Percentiles rank a stretch among this genome's conserved stretches.
These are phyloP conservation scores for Rehmannia glutinosa DNA, from an alignment of 257 asterid species.

Conservation along the genomic window DNA sequence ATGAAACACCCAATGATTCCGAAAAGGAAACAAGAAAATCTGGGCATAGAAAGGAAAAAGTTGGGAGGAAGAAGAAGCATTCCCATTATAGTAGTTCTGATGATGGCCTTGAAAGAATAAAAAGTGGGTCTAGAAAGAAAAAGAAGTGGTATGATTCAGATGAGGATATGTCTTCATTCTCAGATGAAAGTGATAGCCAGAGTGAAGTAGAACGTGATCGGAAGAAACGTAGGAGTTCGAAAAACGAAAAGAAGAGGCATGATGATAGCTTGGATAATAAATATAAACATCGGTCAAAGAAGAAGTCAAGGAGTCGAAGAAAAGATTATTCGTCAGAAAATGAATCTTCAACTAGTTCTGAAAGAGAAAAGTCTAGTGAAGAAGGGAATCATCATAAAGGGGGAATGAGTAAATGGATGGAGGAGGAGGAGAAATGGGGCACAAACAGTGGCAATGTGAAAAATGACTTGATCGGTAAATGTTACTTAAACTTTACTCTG, in stretches of 20 bases:
- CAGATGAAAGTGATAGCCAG: conserved; percentile 42
- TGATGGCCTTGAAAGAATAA: conserved; percentile 54
- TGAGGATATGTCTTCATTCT: conserved; percentile 54
- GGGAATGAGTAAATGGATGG: conserved; percentile 24
- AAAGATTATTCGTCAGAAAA: conserved; percentile 33
- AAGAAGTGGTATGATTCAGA: conserved; percentile 87
- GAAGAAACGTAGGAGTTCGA: conserved; percentile 31
- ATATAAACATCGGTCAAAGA: conserved; percentile 29
- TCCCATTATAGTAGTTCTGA: conserved; percentile 55
- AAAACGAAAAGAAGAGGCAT: conserved; percentile 34
- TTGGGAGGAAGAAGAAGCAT: conserved; percentile 35
- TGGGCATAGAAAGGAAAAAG: conserved; percentile 36
- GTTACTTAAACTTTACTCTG: not conserved
- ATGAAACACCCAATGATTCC: conserved; percentile 31
- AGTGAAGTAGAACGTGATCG: conserved; percentile 32
- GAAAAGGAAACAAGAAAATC: conserved; percentile 43
- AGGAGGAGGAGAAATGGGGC: conserved; percentile 20
- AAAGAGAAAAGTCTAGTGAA: conserved; percentile 29
- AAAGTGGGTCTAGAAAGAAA: conserved; percentile 55
- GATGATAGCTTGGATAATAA: conserved; percentile 28
- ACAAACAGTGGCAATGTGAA: conserved; percentile 11
- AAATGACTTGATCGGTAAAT: conserved; percentile 27
- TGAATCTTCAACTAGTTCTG: conserved; percentile 32
- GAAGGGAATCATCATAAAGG: conserved; percentile 17
- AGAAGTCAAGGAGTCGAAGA: conserved; percentile 32